These are phyloP conservation scores for Mallotus japonicus DNA, from an alignment of 441 rosid species.

Conservation along the genomic window DNA sequence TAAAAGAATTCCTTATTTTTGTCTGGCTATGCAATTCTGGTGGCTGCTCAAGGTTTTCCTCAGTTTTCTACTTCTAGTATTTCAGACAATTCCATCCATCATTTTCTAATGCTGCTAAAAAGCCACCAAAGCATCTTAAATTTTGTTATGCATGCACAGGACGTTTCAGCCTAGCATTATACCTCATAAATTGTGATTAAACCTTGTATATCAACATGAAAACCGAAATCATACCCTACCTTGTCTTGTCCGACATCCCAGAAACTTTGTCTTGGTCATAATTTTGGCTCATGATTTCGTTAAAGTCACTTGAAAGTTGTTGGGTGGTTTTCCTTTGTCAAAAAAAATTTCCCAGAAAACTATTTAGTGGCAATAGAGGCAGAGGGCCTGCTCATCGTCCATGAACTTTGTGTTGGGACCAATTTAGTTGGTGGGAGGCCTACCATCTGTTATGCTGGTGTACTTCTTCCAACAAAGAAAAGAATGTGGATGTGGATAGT, in stretches of 20 bases:
- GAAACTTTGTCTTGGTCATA: not conserved
- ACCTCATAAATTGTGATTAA: not conserved
- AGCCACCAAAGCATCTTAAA: not conserved
- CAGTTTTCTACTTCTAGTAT: no score
- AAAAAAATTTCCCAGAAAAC: not conserved
- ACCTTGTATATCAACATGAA: not conserved
- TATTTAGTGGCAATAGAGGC: not conserved
- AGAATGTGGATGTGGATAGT: not conserved
- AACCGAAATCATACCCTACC: not conserved
- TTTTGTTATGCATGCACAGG: not conserved
- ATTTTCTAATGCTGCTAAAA: not conserved
- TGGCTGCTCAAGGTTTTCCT: no score
- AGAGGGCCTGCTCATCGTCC: not conserved
- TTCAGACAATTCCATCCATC: no score
- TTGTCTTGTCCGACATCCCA: constrained; percentile 1
- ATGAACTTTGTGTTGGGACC: constrained; percentile 16
- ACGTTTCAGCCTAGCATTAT: not conserved
- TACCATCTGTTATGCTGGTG: not conserved
- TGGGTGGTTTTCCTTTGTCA: not conserved
- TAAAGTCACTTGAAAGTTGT: not conserved
- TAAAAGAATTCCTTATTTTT: not conserved
- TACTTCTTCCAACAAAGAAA: not conserved
- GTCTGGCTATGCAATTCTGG: not conserved
- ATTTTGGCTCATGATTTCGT: not conserved
- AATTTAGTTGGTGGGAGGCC: not conserved